Conservation (phyloP, 805 yeast genomes). For the Candida bentonensis region DNA sequence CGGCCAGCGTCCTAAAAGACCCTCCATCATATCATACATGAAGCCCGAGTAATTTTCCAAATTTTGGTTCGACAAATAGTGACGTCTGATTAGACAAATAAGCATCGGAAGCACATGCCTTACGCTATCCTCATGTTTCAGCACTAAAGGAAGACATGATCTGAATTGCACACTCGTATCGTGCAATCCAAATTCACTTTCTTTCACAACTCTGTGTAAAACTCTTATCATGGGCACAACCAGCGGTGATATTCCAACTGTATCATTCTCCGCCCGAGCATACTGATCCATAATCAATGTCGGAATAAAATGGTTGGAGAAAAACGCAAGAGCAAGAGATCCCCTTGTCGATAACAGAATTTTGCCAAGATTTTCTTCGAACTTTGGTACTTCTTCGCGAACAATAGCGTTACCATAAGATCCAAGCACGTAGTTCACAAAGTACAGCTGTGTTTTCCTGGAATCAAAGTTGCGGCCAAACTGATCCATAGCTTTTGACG, state of each 20-base stretch:
- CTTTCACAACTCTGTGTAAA: background rate
- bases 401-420: background rate
- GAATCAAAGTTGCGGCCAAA: background rate
- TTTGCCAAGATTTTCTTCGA: background rate
- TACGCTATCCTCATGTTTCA: background rate
- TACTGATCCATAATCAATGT: background rate
- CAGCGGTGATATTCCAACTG: background rate
- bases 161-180: background rate
- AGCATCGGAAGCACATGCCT: background rate
- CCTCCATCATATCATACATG: background rate
- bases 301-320: background rate
- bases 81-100: background rate
- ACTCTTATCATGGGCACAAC: background rate
- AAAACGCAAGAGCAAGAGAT: background rate
- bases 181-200: background rate
- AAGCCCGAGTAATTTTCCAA: background rate
- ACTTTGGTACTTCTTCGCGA: background rate
- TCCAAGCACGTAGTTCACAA: background rate
- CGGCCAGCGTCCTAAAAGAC: background rate
- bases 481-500: background rate
- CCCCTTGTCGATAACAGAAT: background rate
- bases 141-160: background rate
- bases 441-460: background rate
- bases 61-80: background rate
- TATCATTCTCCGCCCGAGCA: background rate